Percentiles rank a stretch among this genome's conserved stretches.
Conservation (phyloP, 2,329 filamentous ascomycete genomes). For the Alternaria sp. region DNA sequence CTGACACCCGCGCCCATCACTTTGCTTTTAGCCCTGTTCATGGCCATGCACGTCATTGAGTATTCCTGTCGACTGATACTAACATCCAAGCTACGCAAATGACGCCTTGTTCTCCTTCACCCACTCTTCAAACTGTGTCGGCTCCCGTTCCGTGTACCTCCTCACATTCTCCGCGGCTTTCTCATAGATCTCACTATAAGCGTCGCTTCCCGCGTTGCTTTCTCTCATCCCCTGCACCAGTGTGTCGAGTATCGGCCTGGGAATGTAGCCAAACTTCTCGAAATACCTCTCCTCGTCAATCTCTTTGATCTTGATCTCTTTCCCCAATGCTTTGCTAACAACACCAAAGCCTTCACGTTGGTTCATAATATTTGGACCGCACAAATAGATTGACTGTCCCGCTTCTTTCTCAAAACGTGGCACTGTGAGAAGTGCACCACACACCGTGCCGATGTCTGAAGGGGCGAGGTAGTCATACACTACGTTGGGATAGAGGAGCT, state of each 20-base stretch:
- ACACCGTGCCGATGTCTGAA: conserved; percentile 57
- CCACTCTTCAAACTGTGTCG: conserved; percentile 16
- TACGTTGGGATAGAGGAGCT: conserved; percentile 40
- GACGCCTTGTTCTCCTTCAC: conserved; percentile 7
- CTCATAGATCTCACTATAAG: conserved; percentile 33
- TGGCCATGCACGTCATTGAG: background rate
- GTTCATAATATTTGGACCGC: conserved; percentile 50
- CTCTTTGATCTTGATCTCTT: conserved; percentile 13
- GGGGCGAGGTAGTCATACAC: conserved; percentile 54
- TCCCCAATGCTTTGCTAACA: conserved; percentile 9
- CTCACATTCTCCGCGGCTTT: conserved; percentile 27
- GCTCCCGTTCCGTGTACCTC: conserved; percentile 16
- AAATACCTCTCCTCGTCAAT: conserved; percentile 6
- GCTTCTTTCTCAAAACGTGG: conserved; percentile 34
- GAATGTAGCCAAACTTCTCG: conserved; percentile 7
- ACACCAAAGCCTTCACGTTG: conserved; percentile 7
- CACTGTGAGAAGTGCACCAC: conserved; percentile 52
- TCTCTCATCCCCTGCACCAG: conserved; percentile 59
- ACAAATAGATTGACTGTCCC: conserved; percentile 43
- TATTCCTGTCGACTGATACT: background rate
- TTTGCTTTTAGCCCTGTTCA: conserved; percentile 1
- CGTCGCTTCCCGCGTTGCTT: conserved; percentile 59
- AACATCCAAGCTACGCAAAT: background rate
- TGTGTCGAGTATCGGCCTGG: conserved; percentile 7
- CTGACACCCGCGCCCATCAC: background rate